These are phyloP conservation scores for Xylaria scruposa DNA, from an alignment of 495 filamentous ascomycete genomes.

Conservation along the genomic window DNA sequence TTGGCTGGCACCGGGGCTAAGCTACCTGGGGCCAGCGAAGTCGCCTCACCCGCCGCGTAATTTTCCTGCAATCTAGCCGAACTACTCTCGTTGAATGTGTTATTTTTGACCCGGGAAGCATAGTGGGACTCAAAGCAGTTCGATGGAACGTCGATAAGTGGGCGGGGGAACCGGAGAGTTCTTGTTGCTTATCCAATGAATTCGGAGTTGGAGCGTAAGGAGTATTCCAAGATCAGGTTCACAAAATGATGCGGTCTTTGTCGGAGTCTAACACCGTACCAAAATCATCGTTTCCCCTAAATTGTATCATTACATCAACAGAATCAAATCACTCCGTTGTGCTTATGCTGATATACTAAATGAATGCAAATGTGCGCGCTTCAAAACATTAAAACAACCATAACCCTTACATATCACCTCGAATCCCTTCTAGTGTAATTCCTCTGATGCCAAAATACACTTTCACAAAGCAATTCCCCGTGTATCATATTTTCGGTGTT, in stretches of 20 bases:
- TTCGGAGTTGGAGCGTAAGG: slow-evolving; percentile 19
- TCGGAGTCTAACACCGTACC: neutral
- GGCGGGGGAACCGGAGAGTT: neutral
- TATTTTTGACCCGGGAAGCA: neutral
- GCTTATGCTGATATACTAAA: neutral
- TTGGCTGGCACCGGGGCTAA: slow-evolving; percentile 72
- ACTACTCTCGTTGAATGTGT: neutral
- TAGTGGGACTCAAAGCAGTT: neutral
- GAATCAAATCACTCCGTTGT: neutral
- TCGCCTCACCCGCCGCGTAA: slow-evolving; percentile 31
- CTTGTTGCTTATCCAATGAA: neutral
- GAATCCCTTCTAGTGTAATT: neutral
- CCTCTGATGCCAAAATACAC: neutral
- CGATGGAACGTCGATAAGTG: neutral
- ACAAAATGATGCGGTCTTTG: neutral
- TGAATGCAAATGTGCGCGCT: neutral
- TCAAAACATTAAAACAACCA: neutral
- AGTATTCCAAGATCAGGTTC: slow-evolving; percentile 1
- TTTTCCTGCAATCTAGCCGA: neutral
- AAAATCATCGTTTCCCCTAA: neutral
- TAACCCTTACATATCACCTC: no score
- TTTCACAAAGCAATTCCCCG: neutral
- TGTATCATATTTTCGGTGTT: neutral
- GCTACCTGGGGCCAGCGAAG: slow-evolving; percentile 47
- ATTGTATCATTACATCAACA: slow-evolving; percentile 19